A percentile compares a stretch with the other conserved stretches of the same genome.
These are phyloP conservation scores for Eutypa lata DNA, from an alignment of 2,329 filamentous ascomycete genomes.

Conservation along the genomic window DNA sequence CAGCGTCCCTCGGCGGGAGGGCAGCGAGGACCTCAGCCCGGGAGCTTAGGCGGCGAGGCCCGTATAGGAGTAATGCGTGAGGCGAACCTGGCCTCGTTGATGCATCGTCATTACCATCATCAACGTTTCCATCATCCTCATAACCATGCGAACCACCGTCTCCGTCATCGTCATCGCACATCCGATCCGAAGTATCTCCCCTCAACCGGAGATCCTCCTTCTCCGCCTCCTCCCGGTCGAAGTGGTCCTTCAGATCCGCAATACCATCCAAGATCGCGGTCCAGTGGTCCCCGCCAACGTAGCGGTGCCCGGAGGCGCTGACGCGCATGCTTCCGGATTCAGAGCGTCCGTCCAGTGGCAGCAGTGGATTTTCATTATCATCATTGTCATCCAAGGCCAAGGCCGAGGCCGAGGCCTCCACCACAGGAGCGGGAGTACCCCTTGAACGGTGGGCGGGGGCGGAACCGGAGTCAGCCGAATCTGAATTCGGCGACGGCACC, in stretches of 20 bases:
- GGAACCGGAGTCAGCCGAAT: background rate
- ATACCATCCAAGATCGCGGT: slow-evolving; percentile 16
- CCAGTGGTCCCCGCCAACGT: slow-evolving; percentile 10
- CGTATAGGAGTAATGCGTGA: slow-evolving; percentile 17
- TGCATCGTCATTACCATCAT: too few relatives aligned
- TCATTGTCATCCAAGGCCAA: background rate
- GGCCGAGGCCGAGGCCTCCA: background rate
- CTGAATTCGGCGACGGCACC: background rate
- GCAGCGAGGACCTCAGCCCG: slow-evolving; percentile 29
- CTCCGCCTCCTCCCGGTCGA: slow-evolving; percentile 2
- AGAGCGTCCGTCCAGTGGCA: background rate
- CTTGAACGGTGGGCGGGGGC: slow-evolving; percentile 1
- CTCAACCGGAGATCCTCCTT: too few relatives aligned
- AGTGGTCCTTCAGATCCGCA: slow-evolving; percentile 14
- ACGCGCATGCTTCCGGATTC: background rate
- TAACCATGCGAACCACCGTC: too few relatives aligned
- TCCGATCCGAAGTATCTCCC: too few relatives aligned
- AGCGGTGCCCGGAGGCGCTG: background rate
- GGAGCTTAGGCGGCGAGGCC: slow-evolving; percentile 5
- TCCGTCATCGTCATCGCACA: slow-evolving; percentile 6
- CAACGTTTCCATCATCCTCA: too few relatives aligned
- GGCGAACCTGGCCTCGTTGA: too few relatives aligned
- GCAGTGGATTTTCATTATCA: too few relatives aligned
- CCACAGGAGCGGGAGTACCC: slow-evolving; percentile 1
- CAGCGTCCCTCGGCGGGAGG: slow-evolving; percentile 28